Evolutionary conservation across 306 rosid genomes (phyloP).

Genomic region (Quercus robur): DNA sequence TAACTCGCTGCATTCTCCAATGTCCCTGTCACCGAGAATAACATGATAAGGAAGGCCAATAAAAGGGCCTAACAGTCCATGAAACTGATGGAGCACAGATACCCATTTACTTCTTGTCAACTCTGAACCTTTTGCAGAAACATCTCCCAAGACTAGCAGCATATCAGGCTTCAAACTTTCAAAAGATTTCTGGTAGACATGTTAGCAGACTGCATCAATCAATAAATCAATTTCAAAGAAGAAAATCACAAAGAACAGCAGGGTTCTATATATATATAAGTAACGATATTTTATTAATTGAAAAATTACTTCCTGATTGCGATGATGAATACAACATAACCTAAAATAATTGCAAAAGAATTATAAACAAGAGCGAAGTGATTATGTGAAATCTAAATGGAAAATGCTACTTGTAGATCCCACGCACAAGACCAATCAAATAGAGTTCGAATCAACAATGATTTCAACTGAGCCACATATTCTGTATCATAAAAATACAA

Average conservation of each 20-base stretch:
- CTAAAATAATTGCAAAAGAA: too few species aligned
- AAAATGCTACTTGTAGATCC: too few species aligned
- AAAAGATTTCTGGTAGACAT: conserved; percentile 56
- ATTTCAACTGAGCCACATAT: too few species aligned
- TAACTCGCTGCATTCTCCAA: conserved; percentile 45
- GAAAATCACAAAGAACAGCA: not conserved
- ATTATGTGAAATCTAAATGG: too few species aligned
- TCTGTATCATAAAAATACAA: too few species aligned
- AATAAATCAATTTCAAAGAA: not conserved
- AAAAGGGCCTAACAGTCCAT: conserved; percentile 50
- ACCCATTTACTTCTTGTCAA: conserved; percentile 42
- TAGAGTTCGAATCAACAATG: too few species aligned
- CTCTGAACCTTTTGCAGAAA: conserved; percentile 61
- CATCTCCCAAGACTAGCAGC: conserved; percentile 67
- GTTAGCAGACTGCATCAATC: conserved; percentile 5
- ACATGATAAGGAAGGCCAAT: conserved; percentile 55
- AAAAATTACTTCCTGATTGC: too few species aligned
- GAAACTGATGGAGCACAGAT: conserved; percentile 47
- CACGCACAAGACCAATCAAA: too few species aligned
- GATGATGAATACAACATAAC: too few species aligned
- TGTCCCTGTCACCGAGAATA: conserved; percentile 64
- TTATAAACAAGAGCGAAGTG: too few species aligned
- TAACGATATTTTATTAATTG: too few species aligned
- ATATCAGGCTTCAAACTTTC: conserved; percentile 54
- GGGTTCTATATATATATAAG: too few species aligned